Base-by-base conservation (phyloP, 75 land plant species). In the Pinus albicaulis region DNA sequence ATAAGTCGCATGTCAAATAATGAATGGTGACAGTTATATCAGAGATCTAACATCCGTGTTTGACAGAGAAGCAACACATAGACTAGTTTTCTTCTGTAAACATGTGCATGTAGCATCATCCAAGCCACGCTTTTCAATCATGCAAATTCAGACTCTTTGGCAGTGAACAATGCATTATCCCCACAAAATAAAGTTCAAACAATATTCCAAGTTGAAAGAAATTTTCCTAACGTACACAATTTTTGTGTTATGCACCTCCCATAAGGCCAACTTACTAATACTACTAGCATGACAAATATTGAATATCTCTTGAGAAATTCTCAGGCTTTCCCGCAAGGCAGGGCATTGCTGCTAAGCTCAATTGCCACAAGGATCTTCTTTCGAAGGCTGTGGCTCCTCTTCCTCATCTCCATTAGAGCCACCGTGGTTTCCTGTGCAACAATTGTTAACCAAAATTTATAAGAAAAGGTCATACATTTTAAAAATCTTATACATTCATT, bases 21-120 rank as follows among this genome's bases (percentile, higher is more conserved):
- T 57, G 79, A 66, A 95, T 89, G 57, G 78, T 84, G 36, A 95
- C 96, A 12, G 74, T 72, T 16, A 79, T 91, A 79, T 82, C 71
- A 44, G 83, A n/a, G n/a, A 81, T 25, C 76, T 78, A 53, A 77
- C 83, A 82, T 98, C 98, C 76, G 85, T 89, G 76, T 98, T 98
- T 69, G 98, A 98, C 75, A 95, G 90, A 88, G 92, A 98, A 53
- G 96, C 98, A 57, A 95, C 85, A 82, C 99, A 98, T 10, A 55
- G 58, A 52, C 79, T 56, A 55, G 4, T 24, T 68, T 64, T 75
- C 73, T 64, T 23, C 16, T 74, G 3, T 66, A 55, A 52, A 36
- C 55, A 61, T 66, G 55, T 74, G 22, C 83, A 26, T 62, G 57
- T 19, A 72, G 25, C 25, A 48, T 4, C 74, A 55, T 55, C 20